Base-by-base conservation (phyloP, 495 filamentous ascomycete species). In the Trichocladium uniseriatum region DNA sequence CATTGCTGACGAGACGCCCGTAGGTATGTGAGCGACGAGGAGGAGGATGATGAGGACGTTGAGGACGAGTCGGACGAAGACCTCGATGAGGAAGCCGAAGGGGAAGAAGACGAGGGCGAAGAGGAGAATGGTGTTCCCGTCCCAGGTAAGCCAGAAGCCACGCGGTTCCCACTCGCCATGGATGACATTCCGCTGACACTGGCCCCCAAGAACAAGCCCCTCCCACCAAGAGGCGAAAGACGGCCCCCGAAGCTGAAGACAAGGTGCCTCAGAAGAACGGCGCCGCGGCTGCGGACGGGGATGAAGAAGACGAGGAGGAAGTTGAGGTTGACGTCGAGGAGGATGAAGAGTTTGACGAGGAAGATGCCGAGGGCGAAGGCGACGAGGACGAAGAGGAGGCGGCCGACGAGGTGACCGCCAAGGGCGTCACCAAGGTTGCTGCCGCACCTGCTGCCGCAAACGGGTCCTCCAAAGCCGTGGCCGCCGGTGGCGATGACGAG, bases 171-270 rank as follows among this genome's bases (percentile, higher is more conserved):
- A 3, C 11, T 10, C 32, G 15, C 32, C 11, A 14, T 15, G 3
- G 4, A 8, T 2, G 15, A 39, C 14, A 16, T 3, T 13, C 37
- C 18, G 8, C 39, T 45, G 16, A 46, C 45, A 49, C 40, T 32
- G 21, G 10, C 24, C 8, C 31, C 14, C 41, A 44, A 64, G 58
- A 60, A 19, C 51, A 68, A 56, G 71, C 69, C 48, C 71, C 69
- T 43, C 71, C 71, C 31, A 73, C 69, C 59, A 74, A 74, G 56
- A 74, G 73, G 57, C 51, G 62, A 56, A 74, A 74, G 65, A 72
- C 64, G 14, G 52, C 52, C 32, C 45, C 60, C 20, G 56, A 54
- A 45, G 52, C 62, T 10, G 37, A 40, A 40, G 65, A 58, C 19
- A 50, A 54, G 24, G 56, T 51, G 28, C 64, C 62, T 10, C 51